Evolutionary conservation across 108 stramenopile genomes (phyloP).

Genomic region (Stephanodiscus triporus): DNA sequence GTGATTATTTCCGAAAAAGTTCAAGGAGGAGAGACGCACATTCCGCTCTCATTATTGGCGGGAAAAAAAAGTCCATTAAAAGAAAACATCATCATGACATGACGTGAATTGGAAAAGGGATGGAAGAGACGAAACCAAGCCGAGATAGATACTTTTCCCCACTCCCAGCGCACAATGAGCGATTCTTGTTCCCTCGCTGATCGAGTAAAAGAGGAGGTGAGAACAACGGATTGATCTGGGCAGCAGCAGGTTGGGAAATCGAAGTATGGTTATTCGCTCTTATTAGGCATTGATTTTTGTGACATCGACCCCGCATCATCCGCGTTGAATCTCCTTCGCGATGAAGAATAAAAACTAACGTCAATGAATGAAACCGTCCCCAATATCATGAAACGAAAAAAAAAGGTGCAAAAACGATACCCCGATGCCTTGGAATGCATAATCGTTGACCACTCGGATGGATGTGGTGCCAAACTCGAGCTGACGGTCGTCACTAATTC

Average conservation of each 20-base stretch:
- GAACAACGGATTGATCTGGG: background rate
- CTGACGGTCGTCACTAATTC: slow-evolving; percentile 38
- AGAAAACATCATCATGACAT: too few relatives aligned
- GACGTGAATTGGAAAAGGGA: too few relatives aligned
- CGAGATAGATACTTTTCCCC: too few relatives aligned
- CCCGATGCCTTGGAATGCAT: slow-evolving; percentile 41
- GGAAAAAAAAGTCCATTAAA: too few relatives aligned
- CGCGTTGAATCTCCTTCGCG: background rate
- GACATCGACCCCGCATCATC: background rate
- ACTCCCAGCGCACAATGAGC: slow-evolving; percentile 17
- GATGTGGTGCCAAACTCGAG: slow-evolving; percentile 55
- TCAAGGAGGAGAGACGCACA: too few relatives aligned
- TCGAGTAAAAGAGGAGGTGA: slow-evolving; percentile 48
- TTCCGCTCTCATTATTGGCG: too few relatives aligned
- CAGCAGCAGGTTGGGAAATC: too few relatives aligned
- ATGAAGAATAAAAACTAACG: background rate
- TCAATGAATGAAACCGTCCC: too few relatives aligned
- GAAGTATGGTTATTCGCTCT: too few relatives aligned
- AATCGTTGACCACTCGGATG: slow-evolving; percentile 52
- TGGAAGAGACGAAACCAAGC: too few relatives aligned
- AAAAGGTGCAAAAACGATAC: slow-evolving; percentile 46
- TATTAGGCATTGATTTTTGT: background rate
- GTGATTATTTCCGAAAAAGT: too few relatives aligned
- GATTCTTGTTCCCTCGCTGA: slow-evolving; percentile 37
- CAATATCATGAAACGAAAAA: background rate